These are phyloP conservation scores for Spathaspora girioi DNA, from an alignment of 805 yeast species.

Conservation along the genomic window DNA sequence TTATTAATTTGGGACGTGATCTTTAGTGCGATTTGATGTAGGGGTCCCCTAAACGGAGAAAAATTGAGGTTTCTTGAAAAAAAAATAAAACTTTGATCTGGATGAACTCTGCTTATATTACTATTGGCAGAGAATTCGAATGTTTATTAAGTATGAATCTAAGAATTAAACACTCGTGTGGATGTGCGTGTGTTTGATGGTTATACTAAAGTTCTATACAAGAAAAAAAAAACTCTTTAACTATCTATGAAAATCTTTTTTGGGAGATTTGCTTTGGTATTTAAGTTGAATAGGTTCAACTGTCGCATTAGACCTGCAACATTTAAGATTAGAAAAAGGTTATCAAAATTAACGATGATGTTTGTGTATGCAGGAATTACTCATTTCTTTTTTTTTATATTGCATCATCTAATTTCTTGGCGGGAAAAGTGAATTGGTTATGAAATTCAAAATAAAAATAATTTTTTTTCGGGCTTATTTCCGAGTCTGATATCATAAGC, in stretches of 20 bases:
- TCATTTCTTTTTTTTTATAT: neutral
- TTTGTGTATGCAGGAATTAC: neutral
- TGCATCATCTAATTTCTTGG: neutral
- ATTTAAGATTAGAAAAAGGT: neutral
- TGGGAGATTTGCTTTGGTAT: neutral
- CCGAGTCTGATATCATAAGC: neutral
- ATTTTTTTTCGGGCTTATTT: neutral
- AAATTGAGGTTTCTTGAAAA: neutral
- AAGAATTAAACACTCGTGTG: neutral
- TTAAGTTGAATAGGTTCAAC: neutral
- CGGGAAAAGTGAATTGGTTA: neutral
- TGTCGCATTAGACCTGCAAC: neutral
- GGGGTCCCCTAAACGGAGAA: neutral
- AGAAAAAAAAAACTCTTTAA: neutral
- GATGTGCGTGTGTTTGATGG: neutral
- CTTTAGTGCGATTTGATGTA: neutral
- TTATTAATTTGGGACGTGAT: neutral
- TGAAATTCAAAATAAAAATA: neutral
- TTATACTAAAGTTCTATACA: neutral
- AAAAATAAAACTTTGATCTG: neutral
- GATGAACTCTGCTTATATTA: neutral
- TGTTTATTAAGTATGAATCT: neutral
- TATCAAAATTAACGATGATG: neutral
- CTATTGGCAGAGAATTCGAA: neutral
- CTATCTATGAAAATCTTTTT: neutral